Conservation (phyloP, 192 early-diverging fungal species). For the Podila horticola region DNA sequence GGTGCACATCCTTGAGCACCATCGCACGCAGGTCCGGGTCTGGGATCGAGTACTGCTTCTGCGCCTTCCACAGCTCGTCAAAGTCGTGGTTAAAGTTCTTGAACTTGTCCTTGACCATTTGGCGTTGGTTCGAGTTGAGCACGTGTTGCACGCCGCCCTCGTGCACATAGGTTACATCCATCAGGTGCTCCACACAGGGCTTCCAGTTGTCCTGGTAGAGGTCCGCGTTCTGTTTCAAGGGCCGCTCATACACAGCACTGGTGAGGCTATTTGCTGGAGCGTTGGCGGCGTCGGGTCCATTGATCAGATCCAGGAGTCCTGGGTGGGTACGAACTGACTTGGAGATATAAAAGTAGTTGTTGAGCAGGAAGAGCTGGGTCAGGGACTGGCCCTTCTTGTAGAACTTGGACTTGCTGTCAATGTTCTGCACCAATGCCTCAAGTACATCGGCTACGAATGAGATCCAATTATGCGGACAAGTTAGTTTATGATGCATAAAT, state of each 20-base stretch:
- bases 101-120: slow-evolving; percentile 86
- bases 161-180: slow-evolving; percentile 78
- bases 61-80: slow-evolving; percentile 75
- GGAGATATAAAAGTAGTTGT: slow-evolving; percentile 83
- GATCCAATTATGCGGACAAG: neutral
- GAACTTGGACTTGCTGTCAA: slow-evolving; percentile 74
- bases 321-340: slow-evolving; percentile 66
- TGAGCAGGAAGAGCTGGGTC: slow-evolving; percentile 77
- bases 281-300: slow-evolving; percentile 19
- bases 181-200: slow-evolving; percentile 74
- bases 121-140: slow-evolving; percentile 73
- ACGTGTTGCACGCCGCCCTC: slow-evolving; percentile 68
- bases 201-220: slow-evolving; percentile 77
- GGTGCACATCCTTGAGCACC: slow-evolving; percentile 77
- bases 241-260: slow-evolving; percentile 32
- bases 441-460: slow-evolving; percentile 60
- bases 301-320: slow-evolving; percentile 34
- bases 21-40: slow-evolving; percentile 77
- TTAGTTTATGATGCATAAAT: neutral
- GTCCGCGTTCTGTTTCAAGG: slow-evolving; percentile 53
- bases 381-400: slow-evolving; percentile 77
- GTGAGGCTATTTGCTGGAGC: slow-evolving; percentile 6
- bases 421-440: slow-evolving; percentile 61
- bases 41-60: slow-evolving; percentile 81
- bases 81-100: slow-evolving; percentile 89